A percentile compares a stretch with the other conserved stretches of the same genome.
These are phyloP conservation scores for Stephania japonica DNA, from an alignment of 164 flowering plant genomes.

Conservation along the genomic window DNA sequence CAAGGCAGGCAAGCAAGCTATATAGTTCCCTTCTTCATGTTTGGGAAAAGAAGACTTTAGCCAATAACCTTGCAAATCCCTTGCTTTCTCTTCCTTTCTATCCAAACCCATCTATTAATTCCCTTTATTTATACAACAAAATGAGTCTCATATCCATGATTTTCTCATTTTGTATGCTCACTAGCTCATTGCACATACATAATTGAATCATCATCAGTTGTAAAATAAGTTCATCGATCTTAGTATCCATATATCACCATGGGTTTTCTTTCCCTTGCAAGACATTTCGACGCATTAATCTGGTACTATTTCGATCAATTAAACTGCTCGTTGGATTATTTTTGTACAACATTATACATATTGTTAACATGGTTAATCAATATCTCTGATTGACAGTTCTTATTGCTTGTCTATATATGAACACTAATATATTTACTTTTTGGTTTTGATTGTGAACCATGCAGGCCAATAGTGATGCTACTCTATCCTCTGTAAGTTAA, in stretches of 20 bases:
- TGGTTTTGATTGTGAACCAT: background rate
- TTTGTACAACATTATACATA: too few species aligned
- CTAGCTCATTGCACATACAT: too few species aligned
- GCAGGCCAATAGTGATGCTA: conserved; percentile 1
- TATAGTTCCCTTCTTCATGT: background rate
- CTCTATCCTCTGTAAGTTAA: background rate
- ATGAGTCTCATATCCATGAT: background rate
- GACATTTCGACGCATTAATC: background rate
- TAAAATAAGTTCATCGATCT: too few species aligned
- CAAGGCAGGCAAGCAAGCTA: background rate
- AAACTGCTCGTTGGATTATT: too few species aligned
- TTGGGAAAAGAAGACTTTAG: background rate
- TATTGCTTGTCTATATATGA: background rate
- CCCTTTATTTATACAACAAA: background rate
- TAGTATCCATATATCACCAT: background rate
- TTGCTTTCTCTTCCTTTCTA: conserved; percentile 1
- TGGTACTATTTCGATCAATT: background rate
- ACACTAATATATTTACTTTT: background rate
- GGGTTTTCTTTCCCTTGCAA: background rate
- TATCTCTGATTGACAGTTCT: background rate
- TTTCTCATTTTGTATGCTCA: background rate
- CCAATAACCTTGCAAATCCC: background rate
- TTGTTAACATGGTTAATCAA: too few species aligned
- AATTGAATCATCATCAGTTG: too few species aligned
- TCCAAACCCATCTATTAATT: background rate